A percentile compares a stretch with the other conserved stretches of the same genome.
Evolutionary conservation across 2,329 filamentous ascomycete genomes (phyloP).

Genomic region (Alternaria sp.): DNA sequence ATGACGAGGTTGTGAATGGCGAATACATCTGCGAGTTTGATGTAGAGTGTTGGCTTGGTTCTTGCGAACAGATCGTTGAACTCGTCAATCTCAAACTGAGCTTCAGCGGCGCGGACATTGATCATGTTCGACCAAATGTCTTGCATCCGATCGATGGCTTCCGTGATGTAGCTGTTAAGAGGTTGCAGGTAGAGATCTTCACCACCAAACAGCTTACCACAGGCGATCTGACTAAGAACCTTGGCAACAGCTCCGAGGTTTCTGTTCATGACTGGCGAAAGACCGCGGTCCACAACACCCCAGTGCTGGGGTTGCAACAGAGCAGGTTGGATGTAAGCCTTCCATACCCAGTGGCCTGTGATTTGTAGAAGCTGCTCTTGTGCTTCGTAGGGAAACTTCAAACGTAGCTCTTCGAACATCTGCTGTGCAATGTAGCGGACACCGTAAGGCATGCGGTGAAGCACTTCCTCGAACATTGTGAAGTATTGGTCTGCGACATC

Average conservation of each 20-base stretch:
- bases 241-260: slow-evolving; percentile 92
- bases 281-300: slow-evolving; percentile 86
- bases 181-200: slow-evolving; percentile 97
- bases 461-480: slow-evolving; percentile 77
- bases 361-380: slow-evolving; percentile 80
- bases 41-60: slow-evolving; percentile 97
- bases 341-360: slow-evolving; percentile 92
- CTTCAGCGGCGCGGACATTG: slow-evolving; percentile 83
- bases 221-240: slow-evolving; percentile 86
- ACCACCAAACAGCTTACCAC: slow-evolving; percentile 88
- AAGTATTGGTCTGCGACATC: slow-evolving; percentile 96
- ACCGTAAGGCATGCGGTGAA: slow-evolving; percentile 91
- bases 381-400: slow-evolving; percentile 81
- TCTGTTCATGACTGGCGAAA: slow-evolving; percentile 90
- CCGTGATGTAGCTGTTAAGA: slow-evolving; percentile 87
- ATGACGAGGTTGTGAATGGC: slow-evolving; percentile 91
- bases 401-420: slow-evolving; percentile 78
- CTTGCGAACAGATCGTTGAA: slow-evolving; percentile 98
- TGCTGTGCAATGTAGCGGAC: slow-evolving; percentile 88
- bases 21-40: slow-evolving; percentile 98
- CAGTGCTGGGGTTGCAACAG: slow-evolving; percentile 90
- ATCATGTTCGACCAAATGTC: slow-evolving; percentile 81
- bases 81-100: slow-evolving; percentile 96
- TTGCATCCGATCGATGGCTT: slow-evolving; percentile 81
- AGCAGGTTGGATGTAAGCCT: slow-evolving; percentile 89